These are phyloP conservation scores for Colletotrichum sp. DNA, from an alignment of 2,329 filamentous ascomycete species.

Conservation along the genomic window DNA sequence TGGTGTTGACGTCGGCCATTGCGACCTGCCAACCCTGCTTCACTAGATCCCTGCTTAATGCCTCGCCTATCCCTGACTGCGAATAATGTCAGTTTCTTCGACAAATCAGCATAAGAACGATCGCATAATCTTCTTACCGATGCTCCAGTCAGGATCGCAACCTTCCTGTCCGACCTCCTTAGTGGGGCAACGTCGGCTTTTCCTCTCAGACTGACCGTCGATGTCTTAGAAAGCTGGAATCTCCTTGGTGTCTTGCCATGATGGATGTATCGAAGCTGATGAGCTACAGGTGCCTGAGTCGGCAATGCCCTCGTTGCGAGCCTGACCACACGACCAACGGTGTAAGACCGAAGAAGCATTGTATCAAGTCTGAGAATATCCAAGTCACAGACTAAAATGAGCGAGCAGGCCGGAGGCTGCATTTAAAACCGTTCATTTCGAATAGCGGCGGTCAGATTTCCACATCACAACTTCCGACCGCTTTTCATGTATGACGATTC, in stretches of 20 bases:
- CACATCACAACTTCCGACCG: not conserved
- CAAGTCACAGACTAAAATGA: not conserved
- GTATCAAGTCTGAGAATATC: not conserved
- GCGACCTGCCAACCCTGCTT: slow-evolving; percentile 35
- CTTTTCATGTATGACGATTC: not conserved
- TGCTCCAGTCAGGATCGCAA: not conserved
- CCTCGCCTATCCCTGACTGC: slow-evolving; percentile 53
- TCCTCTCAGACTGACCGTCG: not conserved
- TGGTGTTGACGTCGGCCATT: slow-evolving; percentile 40
- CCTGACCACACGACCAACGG: not conserved
- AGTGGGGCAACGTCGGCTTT: not conserved
- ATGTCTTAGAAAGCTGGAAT: fast-evolving
- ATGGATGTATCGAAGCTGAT: not conserved
- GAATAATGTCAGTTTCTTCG: not conserved
- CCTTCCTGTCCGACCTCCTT: not conserved
- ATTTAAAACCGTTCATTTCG: not conserved
- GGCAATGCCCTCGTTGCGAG: not conserved
- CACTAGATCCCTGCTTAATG: slow-evolving; percentile 37
- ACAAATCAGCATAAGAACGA: fast-evolving
- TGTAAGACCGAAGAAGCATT: not conserved
- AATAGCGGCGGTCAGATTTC: not conserved
- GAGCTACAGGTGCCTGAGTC: not conserved
- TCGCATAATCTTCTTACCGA: not conserved
- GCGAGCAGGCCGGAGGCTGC: fast-evolving
- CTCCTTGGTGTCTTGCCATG: not conserved